Conservation (phyloP, 345 rosid genomes). For the Leavenworthia alabamica region DNA sequence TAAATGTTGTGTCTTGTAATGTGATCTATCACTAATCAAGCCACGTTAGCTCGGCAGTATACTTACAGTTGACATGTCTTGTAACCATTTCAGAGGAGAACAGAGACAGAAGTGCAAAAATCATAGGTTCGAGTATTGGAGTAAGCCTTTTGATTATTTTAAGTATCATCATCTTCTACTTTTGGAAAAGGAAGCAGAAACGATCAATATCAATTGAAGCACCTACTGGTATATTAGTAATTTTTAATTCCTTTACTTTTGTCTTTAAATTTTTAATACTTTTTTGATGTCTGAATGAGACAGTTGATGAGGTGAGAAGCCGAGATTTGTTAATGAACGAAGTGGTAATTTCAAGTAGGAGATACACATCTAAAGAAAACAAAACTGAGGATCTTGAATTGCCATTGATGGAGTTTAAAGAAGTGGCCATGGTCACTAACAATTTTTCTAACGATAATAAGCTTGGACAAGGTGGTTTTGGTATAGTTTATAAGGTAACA, state of each 20-base stretch:
- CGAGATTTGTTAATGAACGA: constrained; percentile 56
- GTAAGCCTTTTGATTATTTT: constrained; percentile 39
- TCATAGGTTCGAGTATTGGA: constrained; percentile 47
- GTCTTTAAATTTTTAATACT: not conserved
- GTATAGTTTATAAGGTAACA: constrained; percentile 79
- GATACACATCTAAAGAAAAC: constrained; percentile 34
- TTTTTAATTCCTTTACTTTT: not conserved
- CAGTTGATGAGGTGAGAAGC: constrained; percentile 53
- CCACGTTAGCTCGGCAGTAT: too few species aligned
- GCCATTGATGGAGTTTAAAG: constrained; percentile 25
- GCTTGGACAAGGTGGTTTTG: constrained; percentile 55
- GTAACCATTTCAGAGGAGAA: constrained; percentile 50
- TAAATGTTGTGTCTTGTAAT: too few species aligned
- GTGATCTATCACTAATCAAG: not conserved
- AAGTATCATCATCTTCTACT: constrained; percentile 22
- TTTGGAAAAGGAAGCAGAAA: constrained; percentile 51
- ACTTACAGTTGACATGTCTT: too few species aligned
- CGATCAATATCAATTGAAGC: not conserved
- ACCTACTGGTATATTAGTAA: constrained; percentile 1
- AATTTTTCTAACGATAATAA: constrained; percentile 12
- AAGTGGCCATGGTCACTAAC: constrained; percentile 12
- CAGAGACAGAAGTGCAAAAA: constrained; percentile 9
- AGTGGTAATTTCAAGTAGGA: constrained; percentile 53
- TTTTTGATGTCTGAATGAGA: not conserved
- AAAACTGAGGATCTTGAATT: constrained; percentile 14